Base-by-base conservation (phyloP, 331 rosid genomes). In the Acacia pycnantha region DNA sequence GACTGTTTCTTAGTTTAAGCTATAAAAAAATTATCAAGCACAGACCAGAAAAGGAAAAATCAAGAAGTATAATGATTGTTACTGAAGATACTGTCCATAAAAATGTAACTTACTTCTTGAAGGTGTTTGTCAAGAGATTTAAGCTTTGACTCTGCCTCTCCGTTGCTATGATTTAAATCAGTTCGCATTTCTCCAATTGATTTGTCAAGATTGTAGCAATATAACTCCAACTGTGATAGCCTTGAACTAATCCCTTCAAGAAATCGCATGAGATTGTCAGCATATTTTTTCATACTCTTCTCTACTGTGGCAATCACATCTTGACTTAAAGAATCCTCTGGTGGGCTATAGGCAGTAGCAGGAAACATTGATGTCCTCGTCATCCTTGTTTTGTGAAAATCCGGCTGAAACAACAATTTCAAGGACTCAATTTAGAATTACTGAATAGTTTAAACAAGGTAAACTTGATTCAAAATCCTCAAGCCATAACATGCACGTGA, bases 241-340 rank as follows among this genome's bases (percentile, higher is more conserved):
- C 99, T 88, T 59, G 99, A 96, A 89, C 99, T 96, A 62, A 96
- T 90, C 80, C 99, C 99, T 88, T 96, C 99, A 2, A 96, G 98
- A 86, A 94, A 94, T 37, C 98, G 90, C 97, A 96, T 76, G 72
- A 96, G 91, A 77, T 92, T 96, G 85, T 96, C 99, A 8, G 97
- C 70, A 83, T 94, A 90, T 69, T 93, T 94, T 82, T 96, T 96
- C 98, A 96, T 94, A 82, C 97, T 90, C 80, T 85, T 96, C 86
- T 96, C 99, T 8, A 96, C 99, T 62, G 90, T 85, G 22, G 91
- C 86, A 81, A 88, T 84, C 89, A 96, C 88, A 58, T 94, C 97
- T 90, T 92, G 98, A 79, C 86, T 82, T 54, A 86, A 70, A 82
- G 97, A 88, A 77, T 96, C 97, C 74, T 94, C 98, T 8, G 97